Conservation (phyloP, 129 eudicot species). For the Saussurea involucrata region DNA sequence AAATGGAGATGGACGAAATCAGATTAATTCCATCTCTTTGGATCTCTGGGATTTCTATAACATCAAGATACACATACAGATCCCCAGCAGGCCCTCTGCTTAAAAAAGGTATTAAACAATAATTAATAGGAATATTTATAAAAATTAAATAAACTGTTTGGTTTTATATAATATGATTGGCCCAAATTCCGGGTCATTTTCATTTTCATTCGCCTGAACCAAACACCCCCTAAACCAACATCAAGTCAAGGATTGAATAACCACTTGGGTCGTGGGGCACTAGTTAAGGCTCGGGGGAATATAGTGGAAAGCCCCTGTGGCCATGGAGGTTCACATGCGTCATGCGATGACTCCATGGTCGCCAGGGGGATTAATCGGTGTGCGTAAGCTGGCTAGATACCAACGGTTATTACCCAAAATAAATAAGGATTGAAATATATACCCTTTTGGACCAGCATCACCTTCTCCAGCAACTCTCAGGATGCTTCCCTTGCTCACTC, state of each 20-base stretch:
- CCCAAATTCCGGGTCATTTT: no score
- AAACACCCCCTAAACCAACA: no score
- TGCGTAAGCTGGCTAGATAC: no score
- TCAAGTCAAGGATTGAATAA: not conserved
- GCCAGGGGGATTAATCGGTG: no score
- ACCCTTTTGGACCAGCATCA: constrained; percentile 99
- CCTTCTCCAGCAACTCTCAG: constrained; percentile 97
- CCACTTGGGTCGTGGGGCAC: not conserved
- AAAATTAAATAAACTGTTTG: no score
- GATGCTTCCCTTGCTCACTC: constrained; percentile 91
- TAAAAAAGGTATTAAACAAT: not conserved
- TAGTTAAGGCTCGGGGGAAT: not conserved
- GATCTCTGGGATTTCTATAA: constrained; percentile 88
- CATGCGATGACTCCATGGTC: no score
- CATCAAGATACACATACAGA: constrained; percentile 88
- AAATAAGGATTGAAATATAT: constrained; percentile 9
- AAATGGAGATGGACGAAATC: constrained; percentile 57
- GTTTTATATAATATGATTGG: no score
- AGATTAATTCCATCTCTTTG: constrained; percentile 96
- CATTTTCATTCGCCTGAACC: no score
- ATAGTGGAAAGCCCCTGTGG: not conserved
- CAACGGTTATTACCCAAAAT: not conserved
- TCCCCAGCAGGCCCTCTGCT: constrained; percentile 92
- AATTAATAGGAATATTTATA: no score
- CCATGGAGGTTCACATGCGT: not conserved